Conservation (phyloP, 352 stramenopile species). For the Pythium rhizo-oryzae region DNA sequence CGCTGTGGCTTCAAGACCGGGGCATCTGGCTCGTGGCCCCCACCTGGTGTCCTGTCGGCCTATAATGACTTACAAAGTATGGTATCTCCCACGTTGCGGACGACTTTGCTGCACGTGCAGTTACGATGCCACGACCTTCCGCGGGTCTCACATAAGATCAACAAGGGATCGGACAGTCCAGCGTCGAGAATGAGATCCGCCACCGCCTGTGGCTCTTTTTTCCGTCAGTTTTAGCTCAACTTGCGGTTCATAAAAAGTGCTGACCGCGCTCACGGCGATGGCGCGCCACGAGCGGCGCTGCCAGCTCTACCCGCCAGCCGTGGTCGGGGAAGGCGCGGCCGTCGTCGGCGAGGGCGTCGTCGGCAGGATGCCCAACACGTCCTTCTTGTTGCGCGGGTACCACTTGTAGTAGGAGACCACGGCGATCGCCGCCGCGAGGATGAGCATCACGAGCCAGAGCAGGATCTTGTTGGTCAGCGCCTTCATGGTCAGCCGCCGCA, state of each 20-base stretch:
- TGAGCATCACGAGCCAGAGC: constrained; percentile 63
- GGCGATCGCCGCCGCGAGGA: constrained; percentile 51
- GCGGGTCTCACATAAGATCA: too few species aligned
- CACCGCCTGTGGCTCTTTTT: too few species aligned
- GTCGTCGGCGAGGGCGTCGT: constrained; percentile 11
- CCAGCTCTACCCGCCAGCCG: background rate
- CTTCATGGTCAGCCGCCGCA: constrained; percentile 61
- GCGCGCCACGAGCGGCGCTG: too few species aligned
- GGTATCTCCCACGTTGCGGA: too few species aligned
- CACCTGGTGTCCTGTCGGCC: too few species aligned
- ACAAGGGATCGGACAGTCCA: too few species aligned
- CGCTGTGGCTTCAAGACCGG: too few species aligned
- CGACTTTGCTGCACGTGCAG: too few species aligned
- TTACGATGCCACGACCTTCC: too few species aligned
- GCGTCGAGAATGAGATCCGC: too few species aligned
- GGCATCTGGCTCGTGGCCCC: too few species aligned
- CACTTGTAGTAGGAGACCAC: constrained; percentile 80
- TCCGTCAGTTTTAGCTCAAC: background rate
- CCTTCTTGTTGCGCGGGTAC: constrained; percentile 75
- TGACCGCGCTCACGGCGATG: background rate
- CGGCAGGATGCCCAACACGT: constrained; percentile 58
- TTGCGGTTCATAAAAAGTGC: background rate
- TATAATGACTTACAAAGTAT: too few species aligned
- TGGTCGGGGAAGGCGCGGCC: background rate
- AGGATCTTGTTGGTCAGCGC: constrained; percentile 64